Evolutionary conservation across 2,329 filamentous ascomycete genomes (phyloP).

Genomic region (Waltergamsia citrina): DNA sequence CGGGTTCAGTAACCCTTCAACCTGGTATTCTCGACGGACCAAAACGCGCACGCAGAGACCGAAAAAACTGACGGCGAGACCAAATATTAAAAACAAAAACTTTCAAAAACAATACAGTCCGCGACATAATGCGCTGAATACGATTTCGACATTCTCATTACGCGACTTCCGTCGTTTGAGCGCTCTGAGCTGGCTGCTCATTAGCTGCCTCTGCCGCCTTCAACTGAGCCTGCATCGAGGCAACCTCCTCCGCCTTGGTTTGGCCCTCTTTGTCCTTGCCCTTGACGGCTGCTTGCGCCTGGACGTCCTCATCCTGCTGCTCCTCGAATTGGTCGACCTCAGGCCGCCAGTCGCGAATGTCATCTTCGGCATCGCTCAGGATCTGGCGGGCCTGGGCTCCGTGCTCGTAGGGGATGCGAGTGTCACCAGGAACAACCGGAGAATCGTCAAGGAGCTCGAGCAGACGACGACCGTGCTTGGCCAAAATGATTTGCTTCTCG

Average conservation of each 20-base stretch:
- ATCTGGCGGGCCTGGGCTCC: slow-evolving; percentile 67
- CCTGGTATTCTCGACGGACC: too few relatives aligned
- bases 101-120: too few relatives aligned
- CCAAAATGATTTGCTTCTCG: slow-evolving; percentile 93
- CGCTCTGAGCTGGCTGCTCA: background rate
- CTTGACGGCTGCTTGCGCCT: slow-evolving; percentile 5
- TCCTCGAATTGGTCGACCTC: slow-evolving; percentile 21
- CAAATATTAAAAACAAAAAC: too few relatives aligned
- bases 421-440: slow-evolving; percentile 79
- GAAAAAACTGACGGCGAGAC: too few relatives aligned
- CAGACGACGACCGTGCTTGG: slow-evolving; percentile 79
- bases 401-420: slow-evolving; percentile 57
- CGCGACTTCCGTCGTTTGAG: background rate
- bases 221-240: background rate
- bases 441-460: slow-evolving; percentile 81
- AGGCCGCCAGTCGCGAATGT: slow-evolving; percentile 66
- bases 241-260: background rate
- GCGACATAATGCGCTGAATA: too few relatives aligned
- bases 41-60: too few relatives aligned
- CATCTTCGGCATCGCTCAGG: slow-evolving; percentile 85
- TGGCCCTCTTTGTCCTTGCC: slow-evolving; percentile 16
- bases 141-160: slow-evolving; percentile 13
- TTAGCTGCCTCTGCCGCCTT: background rate
- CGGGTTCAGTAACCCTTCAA: too few relatives aligned
- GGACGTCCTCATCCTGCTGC: background rate